phyloP scores from a whole-genome alignment of 2,329 filamentous ascomycete genomes.

The Talaromyces verruculosus region DNA sequence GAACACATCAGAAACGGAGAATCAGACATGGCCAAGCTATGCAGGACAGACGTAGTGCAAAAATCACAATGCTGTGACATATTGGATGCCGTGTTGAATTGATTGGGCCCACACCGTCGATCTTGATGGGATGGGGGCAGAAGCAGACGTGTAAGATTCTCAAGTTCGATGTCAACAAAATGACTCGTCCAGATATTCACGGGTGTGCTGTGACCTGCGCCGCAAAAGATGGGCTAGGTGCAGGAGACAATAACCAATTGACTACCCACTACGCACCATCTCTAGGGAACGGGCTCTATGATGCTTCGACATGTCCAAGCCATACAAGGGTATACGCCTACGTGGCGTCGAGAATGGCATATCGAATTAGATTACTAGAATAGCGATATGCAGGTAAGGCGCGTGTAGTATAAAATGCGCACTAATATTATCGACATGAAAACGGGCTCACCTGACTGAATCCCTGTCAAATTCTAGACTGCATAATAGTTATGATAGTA shows the following conservation, averaged over 20 bases:
- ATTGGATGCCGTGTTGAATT: not conserved
- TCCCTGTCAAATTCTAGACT: not conserved
- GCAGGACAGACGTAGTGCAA: not conserved
- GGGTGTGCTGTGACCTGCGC: not conserved
- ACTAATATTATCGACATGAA: not conserved
- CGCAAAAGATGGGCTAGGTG: conserved; percentile 1
- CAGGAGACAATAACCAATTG: not conserved
- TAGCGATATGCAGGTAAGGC: not conserved
- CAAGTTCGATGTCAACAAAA: not conserved
- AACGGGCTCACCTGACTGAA: conserved; percentile 4
- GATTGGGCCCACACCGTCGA: not conserved
- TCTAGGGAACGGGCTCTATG: not conserved
- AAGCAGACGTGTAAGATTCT: not conserved
- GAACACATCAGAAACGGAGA: not conserved
- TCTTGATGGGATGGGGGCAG: not conserved
- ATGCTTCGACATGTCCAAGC: not conserved
- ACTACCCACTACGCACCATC: not conserved
- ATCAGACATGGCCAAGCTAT: not conserved
- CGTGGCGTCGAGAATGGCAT: not conserved
- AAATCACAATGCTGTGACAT: not conserved
- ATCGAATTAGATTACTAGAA: not conserved
- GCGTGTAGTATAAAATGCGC: not conserved
- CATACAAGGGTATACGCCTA: not conserved
- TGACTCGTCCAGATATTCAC: not conserved
- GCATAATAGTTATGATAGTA: not conserved